Conservation (phyloP, 768 basidiomycete species). For the Polyporus arcularius region DNA sequence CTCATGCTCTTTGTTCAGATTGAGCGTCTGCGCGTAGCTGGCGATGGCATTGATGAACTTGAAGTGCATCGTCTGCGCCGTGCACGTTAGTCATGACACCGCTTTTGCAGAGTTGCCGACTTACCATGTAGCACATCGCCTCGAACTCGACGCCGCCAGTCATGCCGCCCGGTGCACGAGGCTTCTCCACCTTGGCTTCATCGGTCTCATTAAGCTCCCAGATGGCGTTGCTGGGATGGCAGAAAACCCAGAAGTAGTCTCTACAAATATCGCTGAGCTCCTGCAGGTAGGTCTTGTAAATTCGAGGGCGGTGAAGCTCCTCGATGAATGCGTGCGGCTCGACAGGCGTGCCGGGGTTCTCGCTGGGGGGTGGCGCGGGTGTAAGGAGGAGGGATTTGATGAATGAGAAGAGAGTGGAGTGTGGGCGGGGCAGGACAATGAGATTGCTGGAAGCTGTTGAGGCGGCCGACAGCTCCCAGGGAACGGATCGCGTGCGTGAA, state of each 20-base stretch:
- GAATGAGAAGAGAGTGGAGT: slow-evolving; percentile 71
- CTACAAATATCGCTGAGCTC: slow-evolving; percentile 89
- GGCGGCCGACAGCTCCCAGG: slow-evolving; percentile 55
- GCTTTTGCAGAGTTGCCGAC: slow-evolving; percentile 31
- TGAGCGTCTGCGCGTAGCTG: slow-evolving; percentile 61
- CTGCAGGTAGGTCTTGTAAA: slow-evolving; percentile 80
- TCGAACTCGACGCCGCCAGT: slow-evolving; percentile 98
- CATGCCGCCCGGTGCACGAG: slow-evolving; percentile 95
- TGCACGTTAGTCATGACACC: not conserved
- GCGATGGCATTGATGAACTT: slow-evolving; percentile 83
- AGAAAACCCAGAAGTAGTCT: slow-evolving; percentile 97
- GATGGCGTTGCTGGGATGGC: slow-evolving; percentile 90
- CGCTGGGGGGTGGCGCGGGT: slow-evolving; percentile 63
- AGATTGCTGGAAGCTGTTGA: slow-evolving; percentile 45
- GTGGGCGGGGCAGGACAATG: slow-evolving; percentile 70
- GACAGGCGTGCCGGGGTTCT: slow-evolving; percentile 61
- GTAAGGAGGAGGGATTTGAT: slow-evolving; percentile 77
- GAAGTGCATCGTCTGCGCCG: slow-evolving; percentile 78
- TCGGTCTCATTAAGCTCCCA: slow-evolving; percentile 87
- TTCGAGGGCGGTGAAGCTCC: slow-evolving; percentile 62
- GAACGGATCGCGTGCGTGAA: slow-evolving; percentile 42
- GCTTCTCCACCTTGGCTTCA: slow-evolving; percentile 82
- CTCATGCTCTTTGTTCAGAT: slow-evolving; percentile 66
- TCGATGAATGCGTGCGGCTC: slow-evolving; percentile 83
- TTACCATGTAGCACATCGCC: slow-evolving; percentile 92